Percentiles rank a stretch among this genome's conserved stretches.
Conservation (phyloP, 106 monocot genomes). For the Allium cepa region DNA sequence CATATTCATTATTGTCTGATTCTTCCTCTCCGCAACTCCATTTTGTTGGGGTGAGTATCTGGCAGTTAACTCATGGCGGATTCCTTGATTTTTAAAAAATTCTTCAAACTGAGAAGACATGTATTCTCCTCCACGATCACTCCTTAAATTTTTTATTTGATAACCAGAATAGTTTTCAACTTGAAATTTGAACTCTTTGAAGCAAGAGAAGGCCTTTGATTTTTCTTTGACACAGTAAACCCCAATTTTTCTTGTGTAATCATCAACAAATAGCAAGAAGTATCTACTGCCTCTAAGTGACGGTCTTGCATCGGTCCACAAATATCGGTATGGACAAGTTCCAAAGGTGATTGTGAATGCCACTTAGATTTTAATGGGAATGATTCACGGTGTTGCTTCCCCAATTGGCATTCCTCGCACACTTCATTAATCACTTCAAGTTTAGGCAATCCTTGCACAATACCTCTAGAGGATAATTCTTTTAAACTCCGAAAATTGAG, state of each 20-base stretch:
- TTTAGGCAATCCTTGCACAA: no score
- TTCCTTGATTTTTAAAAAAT: not conserved
- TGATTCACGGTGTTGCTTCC: no score
- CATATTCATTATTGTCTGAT: not conserved
- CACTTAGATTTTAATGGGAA: no score
- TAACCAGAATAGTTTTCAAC: not conserved
- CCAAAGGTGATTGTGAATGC: no score
- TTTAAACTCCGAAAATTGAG: no score
- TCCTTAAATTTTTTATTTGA: not conserved
- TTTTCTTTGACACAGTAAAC: not conserved
- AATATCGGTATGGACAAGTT: no score
- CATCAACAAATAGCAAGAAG: not conserved
- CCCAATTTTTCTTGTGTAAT: not conserved
- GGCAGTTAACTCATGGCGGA: not conserved
- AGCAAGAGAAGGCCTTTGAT: not conserved
- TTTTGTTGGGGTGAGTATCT: not conserved
- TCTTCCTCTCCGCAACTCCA: not conserved
- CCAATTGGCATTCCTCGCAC: no score
- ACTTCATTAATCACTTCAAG: no score
- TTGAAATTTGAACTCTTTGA: not conserved
- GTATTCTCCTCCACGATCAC: not conserved
- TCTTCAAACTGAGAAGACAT: not conserved
- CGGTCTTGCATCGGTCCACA: no score
- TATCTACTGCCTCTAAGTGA: not conserved
- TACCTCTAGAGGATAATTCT: no score